These are phyloP conservation scores for Beauveria asiatica DNA, from an alignment of 2,329 filamentous ascomycete genomes.

Conservation along the genomic window DNA sequence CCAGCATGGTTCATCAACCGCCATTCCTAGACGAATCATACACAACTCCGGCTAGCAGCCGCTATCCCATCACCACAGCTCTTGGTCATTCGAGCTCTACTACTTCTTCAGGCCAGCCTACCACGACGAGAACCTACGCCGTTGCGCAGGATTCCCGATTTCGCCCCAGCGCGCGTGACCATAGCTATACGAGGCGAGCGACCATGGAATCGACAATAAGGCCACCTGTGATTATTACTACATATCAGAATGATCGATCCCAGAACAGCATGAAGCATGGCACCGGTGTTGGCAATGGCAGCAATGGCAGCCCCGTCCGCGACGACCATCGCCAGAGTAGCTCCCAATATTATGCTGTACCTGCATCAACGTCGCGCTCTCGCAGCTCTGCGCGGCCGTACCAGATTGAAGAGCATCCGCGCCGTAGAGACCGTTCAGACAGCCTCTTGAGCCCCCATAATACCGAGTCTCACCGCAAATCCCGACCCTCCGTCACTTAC, in stretches of 20 bases:
- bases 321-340: constrained; percentile 46
- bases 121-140: constrained; percentile 48
- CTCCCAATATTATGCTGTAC: constrained; percentile 15
- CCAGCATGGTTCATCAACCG: constrained; percentile 40
- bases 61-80: constrained; percentile 23
- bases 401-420: constrained; percentile 42
- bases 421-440: constrained; percentile 42
- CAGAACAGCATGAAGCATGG: constrained; percentile 33
- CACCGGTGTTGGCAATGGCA: constrained; percentile 28
- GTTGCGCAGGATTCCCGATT: constrained; percentile 43
- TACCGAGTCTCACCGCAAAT: constrained; percentile 38
- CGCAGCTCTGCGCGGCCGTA: constrained; percentile 40
- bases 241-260: constrained; percentile 35
- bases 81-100: constrained; percentile 26
- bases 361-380: constrained; percentile 30
- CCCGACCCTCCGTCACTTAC: constrained; percentile 39
- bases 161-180: constrained; percentile 39
- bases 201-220: constrained; percentile 41
- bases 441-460: constrained; percentile 30
- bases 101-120: constrained; percentile 27
- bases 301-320: constrained; percentile 37
- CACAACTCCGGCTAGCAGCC: constrained; percentile 37
- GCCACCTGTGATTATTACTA: constrained; percentile 50
- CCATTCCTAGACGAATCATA: constrained; percentile 47
- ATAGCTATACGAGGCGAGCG: constrained; percentile 40